Evolutionary conservation across 306 rosid genomes (phyloP), one percentile per base, ranked within the genome.

Genomic region (Adenanthera pavonina): DNA sequence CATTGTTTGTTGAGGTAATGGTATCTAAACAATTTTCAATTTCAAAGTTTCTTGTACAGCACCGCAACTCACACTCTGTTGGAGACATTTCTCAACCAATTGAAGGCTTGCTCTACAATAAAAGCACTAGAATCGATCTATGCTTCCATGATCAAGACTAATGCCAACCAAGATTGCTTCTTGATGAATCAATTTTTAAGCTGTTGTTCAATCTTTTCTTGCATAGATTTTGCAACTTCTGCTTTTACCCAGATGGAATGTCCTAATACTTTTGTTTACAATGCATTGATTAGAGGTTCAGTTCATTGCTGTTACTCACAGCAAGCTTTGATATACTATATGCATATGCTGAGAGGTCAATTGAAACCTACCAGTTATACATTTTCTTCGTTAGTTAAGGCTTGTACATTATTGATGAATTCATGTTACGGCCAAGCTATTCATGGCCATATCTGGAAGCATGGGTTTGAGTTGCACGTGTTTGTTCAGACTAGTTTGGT

Each of bases 401-500:
- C 91, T 30, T 92, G 95, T 80, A 79, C 87, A 14, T 78, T 74
- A 33, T 38, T 88, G 78, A 57, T 30, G 40, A 81, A 75, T 17
- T 74, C 84, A 40, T 85, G 51, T 46, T 51, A 85, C 0, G 98
- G 97, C 13, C 84, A 81, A 73, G 79, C 86, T 59, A 76, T 90
- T 59, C 97, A 92, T n/a, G 75, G 89, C 14, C 92, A 90, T 14
- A 57, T 92, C 25, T 92, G 92, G 97, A 92, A 84, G 83, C 41
- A 66, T 69, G 97, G 98, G 74, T 79, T 90, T 69, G 59, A 79
- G 62, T 85, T 89, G 17, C 84, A 92, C 43, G 78, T 92, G 82
- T 90, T 87, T 88, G 95, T 92, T 79, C 97, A 92, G 84, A 92
- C 97, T 61, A 68, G 88, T 38, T 65, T 92, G 81, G 33, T 94